Evolutionary conservation across 129 eudicot genomes (phyloP).

Genomic region (Cynara cardunculus): DNA sequence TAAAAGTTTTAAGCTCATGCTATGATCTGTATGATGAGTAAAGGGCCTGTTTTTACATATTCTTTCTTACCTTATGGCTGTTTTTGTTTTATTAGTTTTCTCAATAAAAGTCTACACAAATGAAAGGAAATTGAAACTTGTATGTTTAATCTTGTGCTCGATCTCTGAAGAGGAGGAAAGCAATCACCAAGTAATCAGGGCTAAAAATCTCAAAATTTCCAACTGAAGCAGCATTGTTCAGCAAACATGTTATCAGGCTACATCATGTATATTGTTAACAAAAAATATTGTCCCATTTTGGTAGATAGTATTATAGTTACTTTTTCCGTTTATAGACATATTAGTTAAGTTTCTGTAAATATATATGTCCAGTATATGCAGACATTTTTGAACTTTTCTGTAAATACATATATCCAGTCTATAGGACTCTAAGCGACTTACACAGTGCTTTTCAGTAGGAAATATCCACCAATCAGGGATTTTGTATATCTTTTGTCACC

Average conservation of each 20-base stretch:
- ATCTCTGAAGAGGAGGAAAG: not conserved
- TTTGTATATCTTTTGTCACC: no score
- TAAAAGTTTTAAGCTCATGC: not conserved
- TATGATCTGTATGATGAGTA: not conserved
- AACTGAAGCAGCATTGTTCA: not conserved
- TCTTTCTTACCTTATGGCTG: not conserved
- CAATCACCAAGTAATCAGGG: not conserved
- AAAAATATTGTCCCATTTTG: not conserved
- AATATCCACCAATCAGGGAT: no score
- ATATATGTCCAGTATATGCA: not conserved
- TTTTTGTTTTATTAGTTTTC: not conserved
- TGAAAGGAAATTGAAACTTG: not conserved
- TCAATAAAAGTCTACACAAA: not conserved
- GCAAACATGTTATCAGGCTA: not conserved
- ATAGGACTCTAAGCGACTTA: no score
- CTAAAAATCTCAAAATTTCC: not conserved
- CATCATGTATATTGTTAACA: not conserved
- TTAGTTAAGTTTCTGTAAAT: no score
- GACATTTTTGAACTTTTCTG: not conserved
- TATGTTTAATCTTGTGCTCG: not conserved
- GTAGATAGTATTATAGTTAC: not conserved
- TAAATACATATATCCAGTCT: no score
- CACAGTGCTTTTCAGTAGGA: no score
- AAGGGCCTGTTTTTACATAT: not conserved
- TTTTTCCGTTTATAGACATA: no score